A percentile compares a stretch with the other conserved stretches of the same genome.
phyloP scores from a whole-genome alignment of 1,284 basidiomycete species.

The Cutaneotrichosporon cavernicola region DNA sequence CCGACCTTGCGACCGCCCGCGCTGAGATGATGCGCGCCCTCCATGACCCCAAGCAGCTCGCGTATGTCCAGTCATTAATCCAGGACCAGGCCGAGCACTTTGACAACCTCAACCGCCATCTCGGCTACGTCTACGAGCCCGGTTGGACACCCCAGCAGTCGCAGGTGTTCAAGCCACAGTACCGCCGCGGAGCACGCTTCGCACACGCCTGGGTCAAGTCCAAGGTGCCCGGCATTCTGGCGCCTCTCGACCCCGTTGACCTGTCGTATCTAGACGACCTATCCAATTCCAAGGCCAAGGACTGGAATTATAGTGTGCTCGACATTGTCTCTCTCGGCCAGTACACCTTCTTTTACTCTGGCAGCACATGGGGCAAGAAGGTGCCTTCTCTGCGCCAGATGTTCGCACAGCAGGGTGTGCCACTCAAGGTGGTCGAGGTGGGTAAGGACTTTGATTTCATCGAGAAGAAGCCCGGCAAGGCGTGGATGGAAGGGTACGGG shows the following conservation, averaged over 20 bases:
- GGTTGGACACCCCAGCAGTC: constrained; percentile 18
- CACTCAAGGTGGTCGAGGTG: constrained; percentile 15
- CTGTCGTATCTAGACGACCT: constrained; percentile 28
- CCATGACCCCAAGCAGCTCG: constrained; percentile 24
- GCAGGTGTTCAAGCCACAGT: constrained; percentile 24
- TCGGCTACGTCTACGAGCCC: constrained; percentile 34
- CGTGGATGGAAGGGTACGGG: constrained; percentile 26
- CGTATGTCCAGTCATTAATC: constrained; percentile 24
- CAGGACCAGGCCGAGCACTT: constrained; percentile 34
- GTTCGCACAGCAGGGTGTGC: constrained; percentile 9
- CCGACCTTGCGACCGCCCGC: constrained; percentile 23
- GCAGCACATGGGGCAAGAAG: constrained; percentile 20
- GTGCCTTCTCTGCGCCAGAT: constrained; percentile 13
- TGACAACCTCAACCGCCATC: constrained; percentile 31
- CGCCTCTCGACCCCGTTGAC: constrained; percentile 23
- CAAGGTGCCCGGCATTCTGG: constrained; percentile 6
- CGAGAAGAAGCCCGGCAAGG: constrained; percentile 23
- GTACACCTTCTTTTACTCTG: constrained; percentile 24
- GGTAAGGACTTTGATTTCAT: constrained; percentile 30
- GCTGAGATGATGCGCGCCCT: constrained; percentile 26
- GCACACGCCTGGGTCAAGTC: constrained; percentile 29
- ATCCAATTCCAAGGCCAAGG: constrained; percentile 11
- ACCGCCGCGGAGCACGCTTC: constrained; percentile 27
- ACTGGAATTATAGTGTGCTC: constrained; percentile 28
- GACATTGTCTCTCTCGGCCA: constrained; percentile 21